A percentile compares a stretch with the other conserved stretches of the same genome.
phyloP scores from a whole-genome alignment of 176 grass and related monocot genomes.

The Coix lacrymajobi region DNA sequence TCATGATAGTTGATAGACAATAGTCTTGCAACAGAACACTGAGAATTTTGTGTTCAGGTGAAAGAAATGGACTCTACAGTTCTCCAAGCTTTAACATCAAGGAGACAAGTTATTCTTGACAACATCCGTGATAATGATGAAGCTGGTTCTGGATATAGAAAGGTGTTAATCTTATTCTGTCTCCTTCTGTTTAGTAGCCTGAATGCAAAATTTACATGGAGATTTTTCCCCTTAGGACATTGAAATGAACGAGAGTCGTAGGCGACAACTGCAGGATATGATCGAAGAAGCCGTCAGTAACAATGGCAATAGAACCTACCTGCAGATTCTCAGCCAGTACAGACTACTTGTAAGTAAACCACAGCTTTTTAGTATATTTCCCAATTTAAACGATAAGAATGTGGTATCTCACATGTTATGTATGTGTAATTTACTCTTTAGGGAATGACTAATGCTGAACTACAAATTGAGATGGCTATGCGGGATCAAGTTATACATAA shows the following conservation, averaged over 20 bases:
- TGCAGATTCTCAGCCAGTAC: conserved; percentile 97
- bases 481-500: conserved; percentile 97
- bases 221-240: conserved; percentile 53
- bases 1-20: not conserved
- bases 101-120: conserved; percentile 96
- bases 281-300: conserved; percentile 94
- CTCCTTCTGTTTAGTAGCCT: conserved; percentile 3
- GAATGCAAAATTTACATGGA: conserved; percentile 23
- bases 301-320: conserved; percentile 91
- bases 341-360: conserved; percentile 88
- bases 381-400: not conserved
- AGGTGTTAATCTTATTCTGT: conserved; percentile 45
- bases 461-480: conserved; percentile 99
- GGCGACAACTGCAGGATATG: conserved; percentile 81
- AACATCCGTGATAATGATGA: conserved; percentile 98
- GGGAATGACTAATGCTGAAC: conserved; percentile 86
- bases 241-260: conserved; percentile 75
- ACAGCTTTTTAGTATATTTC: not conserved
- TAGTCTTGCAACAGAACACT: not conserved
- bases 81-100: conserved; percentile 70
- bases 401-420: conserved; percentile 3
- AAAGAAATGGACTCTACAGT: conserved; percentile 51
- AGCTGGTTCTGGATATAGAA: conserved; percentile 89
- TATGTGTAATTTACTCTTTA: conserved; percentile 17
- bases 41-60: conserved; percentile 43